phyloP scores from a whole-genome alignment of 83 land plant genomes.

The Picea mariana region DNA sequence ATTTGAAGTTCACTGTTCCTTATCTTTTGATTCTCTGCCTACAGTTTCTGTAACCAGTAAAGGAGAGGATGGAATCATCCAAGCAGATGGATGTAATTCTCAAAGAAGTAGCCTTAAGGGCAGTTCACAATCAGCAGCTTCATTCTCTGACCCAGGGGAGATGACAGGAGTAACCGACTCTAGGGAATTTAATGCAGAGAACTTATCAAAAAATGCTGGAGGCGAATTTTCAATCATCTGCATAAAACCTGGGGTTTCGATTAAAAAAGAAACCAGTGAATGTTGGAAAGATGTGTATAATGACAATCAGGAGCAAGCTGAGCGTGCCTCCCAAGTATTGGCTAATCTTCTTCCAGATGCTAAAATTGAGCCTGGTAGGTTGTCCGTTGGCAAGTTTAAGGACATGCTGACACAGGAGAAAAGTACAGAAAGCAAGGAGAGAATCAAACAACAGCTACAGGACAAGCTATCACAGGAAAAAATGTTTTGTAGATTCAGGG shows the following conservation, averaged over 20 bases:
- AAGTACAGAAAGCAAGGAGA: constrained; percentile 25
- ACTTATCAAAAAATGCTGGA: neutral
- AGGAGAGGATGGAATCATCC: neutral
- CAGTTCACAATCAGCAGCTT: neutral
- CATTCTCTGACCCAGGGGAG: constrained; percentile 6
- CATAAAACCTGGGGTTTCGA: neutral
- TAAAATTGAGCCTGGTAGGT: neutral
- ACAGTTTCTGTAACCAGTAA: neutral
- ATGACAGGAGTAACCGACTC: neutral
- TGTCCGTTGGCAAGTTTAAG: constrained; percentile 13
- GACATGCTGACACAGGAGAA: constrained; percentile 24
- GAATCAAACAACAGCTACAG: constrained; percentile 19
- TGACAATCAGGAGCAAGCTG: constrained; percentile 28
- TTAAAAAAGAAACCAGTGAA: neutral
- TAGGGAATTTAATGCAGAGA: neutral
- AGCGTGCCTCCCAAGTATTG: constrained; percentile 13
- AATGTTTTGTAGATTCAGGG: constrained; percentile 23
- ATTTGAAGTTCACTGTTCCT: neutral
- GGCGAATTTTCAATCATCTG: neutral
- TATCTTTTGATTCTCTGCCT: neutral
- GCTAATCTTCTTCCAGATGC: constrained; percentile 7
- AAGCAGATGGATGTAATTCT: neutral
- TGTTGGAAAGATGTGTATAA: constrained; percentile 14
- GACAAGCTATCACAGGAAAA: constrained; percentile 23
- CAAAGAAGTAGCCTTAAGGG: neutral